Base-by-base conservation (phyloP, 331 rosid genomes). In the Rhamnella rubrinervis region DNA sequence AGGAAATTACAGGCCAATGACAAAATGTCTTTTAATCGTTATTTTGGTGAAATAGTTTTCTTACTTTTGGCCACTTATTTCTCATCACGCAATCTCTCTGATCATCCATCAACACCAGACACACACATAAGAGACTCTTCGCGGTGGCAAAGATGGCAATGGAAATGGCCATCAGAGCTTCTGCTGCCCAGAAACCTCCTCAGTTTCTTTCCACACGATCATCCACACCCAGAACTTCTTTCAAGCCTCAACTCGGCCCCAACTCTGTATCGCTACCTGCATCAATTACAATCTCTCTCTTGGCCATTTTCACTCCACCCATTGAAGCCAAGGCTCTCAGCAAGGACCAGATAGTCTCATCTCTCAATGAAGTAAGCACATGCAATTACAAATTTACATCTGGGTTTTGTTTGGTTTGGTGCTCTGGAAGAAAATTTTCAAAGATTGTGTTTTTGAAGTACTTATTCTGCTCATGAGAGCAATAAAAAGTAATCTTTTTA, bases 321-420 rank as follows among this genome's bases (percentile, higher is more conserved):
- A 52, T 49, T 55, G 91, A 90, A 55, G 98, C 96, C 65, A 85
- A 75, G 81, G 90, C 98, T 66, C 72, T 85, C 65, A 72, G 23
- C 74, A 91, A 91, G 76, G 98, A 95, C 55, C 96, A 89, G 67
- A 87, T 95, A 28, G 82, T 87, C 69, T 91, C 97, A 58, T 89
- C 98, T n/a, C 73, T 95, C 46, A 87, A 88, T 35, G 81, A 89
- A 59, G 98, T 86, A 81, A 71, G 4, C 31, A 15, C 53, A 18
- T 50, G 52, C 12, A 25, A 17, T 31, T 1, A 4, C 56, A 18
- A 59, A 26, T 59, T 59, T 21, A 55, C 49, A 44, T 11, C 49
- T 44, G 49, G 49, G 13, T 44, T 15, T 9, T 44, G 49, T 44
- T 44, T 44, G 13, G 14, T 44, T 44, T 11, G 14, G 13, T 44